These are phyloP conservation scores for Cryptosporidium tyzzeri DNA, from an alignment of 169 alveolate species.

Conservation along the genomic window DNA sequence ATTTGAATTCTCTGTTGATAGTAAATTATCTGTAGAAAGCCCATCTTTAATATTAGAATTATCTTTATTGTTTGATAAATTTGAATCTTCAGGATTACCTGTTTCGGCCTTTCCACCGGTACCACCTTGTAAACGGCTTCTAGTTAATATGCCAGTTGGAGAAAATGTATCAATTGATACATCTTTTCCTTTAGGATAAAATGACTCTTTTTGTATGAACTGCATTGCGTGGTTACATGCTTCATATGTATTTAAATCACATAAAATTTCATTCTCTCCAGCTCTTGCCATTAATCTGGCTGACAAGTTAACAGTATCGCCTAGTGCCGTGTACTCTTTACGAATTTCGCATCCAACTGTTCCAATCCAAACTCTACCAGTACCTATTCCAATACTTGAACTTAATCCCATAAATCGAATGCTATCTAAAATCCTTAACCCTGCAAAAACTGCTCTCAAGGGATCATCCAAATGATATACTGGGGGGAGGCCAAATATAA, in stretches of 20 bases:
- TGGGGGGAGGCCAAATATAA: constrained; percentile 88
- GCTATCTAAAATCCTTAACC: constrained; percentile 81
- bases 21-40: neutral
- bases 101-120: constrained; percentile 1
- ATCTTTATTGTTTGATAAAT: constrained; percentile 36
- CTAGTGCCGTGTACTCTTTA: constrained; percentile 86
- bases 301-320: constrained; percentile 85
- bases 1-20: neutral
- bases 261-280: constrained; percentile 78
- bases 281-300: constrained; percentile 86
- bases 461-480: constrained; percentile 87
- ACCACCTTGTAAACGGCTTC: constrained; percentile 66
- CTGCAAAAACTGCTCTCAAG: constrained; percentile 83
- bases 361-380: constrained; percentile 89
- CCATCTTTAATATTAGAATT: constrained; percentile 27
- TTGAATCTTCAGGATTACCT: neutral
- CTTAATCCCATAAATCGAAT: constrained; percentile 81
- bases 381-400: constrained; percentile 85
- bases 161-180: constrained; percentile 81
- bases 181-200: constrained; percentile 85
- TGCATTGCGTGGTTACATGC: constrained; percentile 81
- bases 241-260: constrained; percentile 81
- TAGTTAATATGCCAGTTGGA: constrained; percentile 84
- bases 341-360: constrained; percentile 85
- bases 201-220: constrained; percentile 80